phyloP scores from a whole-genome alignment of 805 yeast genomes.

The Candida manassasensis region DNA sequence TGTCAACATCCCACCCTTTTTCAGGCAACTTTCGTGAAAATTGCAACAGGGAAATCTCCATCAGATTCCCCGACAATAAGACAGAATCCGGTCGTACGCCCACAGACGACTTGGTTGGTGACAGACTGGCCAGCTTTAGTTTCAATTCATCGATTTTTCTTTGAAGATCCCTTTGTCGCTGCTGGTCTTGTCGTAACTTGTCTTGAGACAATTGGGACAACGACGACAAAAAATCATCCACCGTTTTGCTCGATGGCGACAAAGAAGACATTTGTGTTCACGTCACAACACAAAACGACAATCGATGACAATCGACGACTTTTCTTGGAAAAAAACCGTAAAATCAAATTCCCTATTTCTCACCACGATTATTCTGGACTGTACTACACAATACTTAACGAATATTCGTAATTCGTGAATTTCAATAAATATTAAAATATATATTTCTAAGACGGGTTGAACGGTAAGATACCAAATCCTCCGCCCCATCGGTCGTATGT shows the following conservation, averaged over 20 bases:
- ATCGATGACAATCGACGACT: not conserved
- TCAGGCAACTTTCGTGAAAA: constrained; percentile 6
- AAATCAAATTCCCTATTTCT: too few species aligned
- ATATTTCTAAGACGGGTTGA: constrained; percentile 32
- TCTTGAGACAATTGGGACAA: constrained; percentile 35
- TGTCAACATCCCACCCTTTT: not conserved
- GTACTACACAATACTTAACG: too few species aligned
- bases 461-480: constrained; percentile 37
- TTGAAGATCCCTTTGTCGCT: constrained; percentile 29
- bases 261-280: constrained; percentile 9
- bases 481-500: constrained; percentile 30
- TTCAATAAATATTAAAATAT: not conserved
- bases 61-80: not conserved
- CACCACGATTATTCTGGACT: too few species aligned
- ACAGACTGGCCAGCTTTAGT: constrained; percentile 18
- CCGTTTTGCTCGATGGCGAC: constrained; percentile 30
- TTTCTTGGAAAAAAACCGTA: too few species aligned
- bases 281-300: not conserved
- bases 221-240: constrained; percentile 34
- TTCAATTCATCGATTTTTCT: constrained; percentile 27
- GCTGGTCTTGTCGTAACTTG: constrained; percentile 29
- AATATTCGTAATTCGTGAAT: constrained; percentile 3
- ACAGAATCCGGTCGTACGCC: not conserved
- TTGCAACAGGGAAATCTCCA: constrained; percentile 5
- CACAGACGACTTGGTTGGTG: constrained; percentile 15